Evolutionary conservation across 176 grass and related monocot species (phyloP).

Genomic region (Hyparrhenia diplandra): DNA sequence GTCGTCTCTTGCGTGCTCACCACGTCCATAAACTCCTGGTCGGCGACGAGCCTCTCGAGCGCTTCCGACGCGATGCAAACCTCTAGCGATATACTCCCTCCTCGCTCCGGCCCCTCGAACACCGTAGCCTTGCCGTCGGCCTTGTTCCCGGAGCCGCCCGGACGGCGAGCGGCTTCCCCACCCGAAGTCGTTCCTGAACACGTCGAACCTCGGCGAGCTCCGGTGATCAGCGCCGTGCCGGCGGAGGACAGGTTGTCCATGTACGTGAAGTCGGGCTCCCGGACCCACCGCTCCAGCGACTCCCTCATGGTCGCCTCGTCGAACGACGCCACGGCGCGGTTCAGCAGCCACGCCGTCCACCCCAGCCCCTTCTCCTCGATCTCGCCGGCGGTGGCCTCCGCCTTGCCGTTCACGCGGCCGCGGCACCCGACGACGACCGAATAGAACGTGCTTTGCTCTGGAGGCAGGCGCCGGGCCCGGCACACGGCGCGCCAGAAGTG

Average conservation of each 20-base stretch:
- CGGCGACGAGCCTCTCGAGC: too few relatives aligned
- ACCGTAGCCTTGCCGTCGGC: too few relatives aligned
- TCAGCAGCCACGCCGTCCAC: slow-evolving; percentile 29
- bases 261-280: slow-evolving; percentile 3
- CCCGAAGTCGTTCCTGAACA: slow-evolving; percentile 42
- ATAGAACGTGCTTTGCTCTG: too few relatives aligned
- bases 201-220: slow-evolving; percentile 51
- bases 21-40: too few relatives aligned
- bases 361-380: slow-evolving; percentile 25
- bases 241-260: not conserved
- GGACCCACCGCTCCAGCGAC: not conserved
- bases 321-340: slow-evolving; percentile 31
- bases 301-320: slow-evolving; percentile 6
- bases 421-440: too few relatives aligned
- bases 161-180: too few relatives aligned
- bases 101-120: too few relatives aligned
- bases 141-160: too few relatives aligned
- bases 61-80: too few relatives aligned
- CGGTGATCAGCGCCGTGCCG: not conserved
- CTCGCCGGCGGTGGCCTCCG: not conserved
- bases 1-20: too few relatives aligned
- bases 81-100: too few relatives aligned
- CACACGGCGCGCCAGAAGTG: slow-evolving; percentile 38
- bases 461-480: slow-evolving; percentile 7
- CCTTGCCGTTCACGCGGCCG: too few relatives aligned